Base-by-base conservation (phyloP, 306 rosid genomes). In the Acacia acuminata region DNA sequence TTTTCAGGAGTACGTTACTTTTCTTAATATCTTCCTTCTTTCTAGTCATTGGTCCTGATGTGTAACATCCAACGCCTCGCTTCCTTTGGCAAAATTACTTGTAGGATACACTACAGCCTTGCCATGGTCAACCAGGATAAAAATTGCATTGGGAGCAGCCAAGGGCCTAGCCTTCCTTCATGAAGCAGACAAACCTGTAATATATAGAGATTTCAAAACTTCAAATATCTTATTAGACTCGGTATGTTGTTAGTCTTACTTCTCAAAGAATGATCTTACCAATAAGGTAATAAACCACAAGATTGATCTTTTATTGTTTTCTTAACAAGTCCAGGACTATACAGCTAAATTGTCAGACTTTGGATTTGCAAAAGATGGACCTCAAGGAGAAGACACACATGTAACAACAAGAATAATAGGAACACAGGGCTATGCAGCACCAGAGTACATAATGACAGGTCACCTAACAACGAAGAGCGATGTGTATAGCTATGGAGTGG, bases 401-500 rank as follows among this genome's bases (percentile, higher is more conserved):
- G 92, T 92, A 38, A 88, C 89, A 7, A 88, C 98, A 27, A 80
- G 89, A 3, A 71, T 92, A 27, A 87, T 94, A 87, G 98, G 98
- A 32, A 94, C 98, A 45, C 92, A 79, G 48, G 98, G 98, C 85
- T 87, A 87, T 79, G 88, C 90, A 7, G 90, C 90, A 53, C 90
- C 90, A 16, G 90, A 87, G 60, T 87, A 94, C 86, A 86, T 92
- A 73, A 94, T 83, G 90, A 88, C 89, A 61, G 98, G 98, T 53
- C 94, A 84, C 75, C 90, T 94, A 48, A 90, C 97, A 34, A 93
- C 97, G 4, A 93, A 86, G 81, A 93, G 97, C 61, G 98, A 93
- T 75, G 97, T 94, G 71, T 94, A 93, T 71, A 90, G 98, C 79
- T 94, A 88, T 63, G 98, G 98, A 53, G 97, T 89, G 2, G 98